Evolutionary conservation across 768 basidiomycete species (phyloP).

Genomic region (Trametes cubensis): DNA sequence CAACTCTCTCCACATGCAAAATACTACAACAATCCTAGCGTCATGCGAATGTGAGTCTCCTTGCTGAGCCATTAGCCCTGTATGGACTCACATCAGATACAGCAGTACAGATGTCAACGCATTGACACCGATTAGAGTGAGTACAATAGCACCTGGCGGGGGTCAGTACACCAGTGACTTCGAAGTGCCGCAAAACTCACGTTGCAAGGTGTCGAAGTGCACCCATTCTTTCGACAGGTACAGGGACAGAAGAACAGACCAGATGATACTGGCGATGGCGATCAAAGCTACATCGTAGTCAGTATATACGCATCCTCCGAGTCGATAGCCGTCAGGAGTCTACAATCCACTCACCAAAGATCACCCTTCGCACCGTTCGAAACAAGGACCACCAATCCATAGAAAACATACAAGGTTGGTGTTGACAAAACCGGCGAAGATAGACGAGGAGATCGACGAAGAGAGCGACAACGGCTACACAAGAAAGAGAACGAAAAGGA

Average conservation of each 20-base stretch:
- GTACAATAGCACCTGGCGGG: slow-evolving; percentile 25
- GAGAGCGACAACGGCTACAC: slow-evolving; percentile 11
- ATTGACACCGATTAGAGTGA: slow-evolving; percentile 28
- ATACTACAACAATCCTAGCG: slow-evolving; percentile 31
- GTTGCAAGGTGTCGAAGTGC: slow-evolving; percentile 23
- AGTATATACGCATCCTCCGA: not conserved
- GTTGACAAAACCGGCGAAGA: not conserved
- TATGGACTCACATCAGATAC: slow-evolving; percentile 32
- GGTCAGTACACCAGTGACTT: not conserved
- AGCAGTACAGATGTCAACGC: slow-evolving; percentile 27
- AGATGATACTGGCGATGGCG: slow-evolving; percentile 26
- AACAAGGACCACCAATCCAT: slow-evolving; percentile 36
- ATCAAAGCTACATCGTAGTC: slow-evolving; percentile 24
- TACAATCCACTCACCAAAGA: slow-evolving; percentile 28
- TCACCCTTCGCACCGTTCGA: slow-evolving; percentile 24
- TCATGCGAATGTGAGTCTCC: too few relatives aligned
- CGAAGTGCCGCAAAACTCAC: slow-evolving; percentile 16
- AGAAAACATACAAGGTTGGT: slow-evolving; percentile 10
- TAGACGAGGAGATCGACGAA: too few relatives aligned
- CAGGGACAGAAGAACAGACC: slow-evolving; percentile 29
- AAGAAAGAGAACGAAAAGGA: slow-evolving; percentile 19
- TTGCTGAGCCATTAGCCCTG: too few relatives aligned
- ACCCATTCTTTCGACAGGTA: slow-evolving; percentile 31
- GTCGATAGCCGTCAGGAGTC: not conserved
- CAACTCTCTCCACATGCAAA: slow-evolving; percentile 30